Conservation (phyloP, 139 green algal species). For the Edaphochlamys debaryana region DNA sequence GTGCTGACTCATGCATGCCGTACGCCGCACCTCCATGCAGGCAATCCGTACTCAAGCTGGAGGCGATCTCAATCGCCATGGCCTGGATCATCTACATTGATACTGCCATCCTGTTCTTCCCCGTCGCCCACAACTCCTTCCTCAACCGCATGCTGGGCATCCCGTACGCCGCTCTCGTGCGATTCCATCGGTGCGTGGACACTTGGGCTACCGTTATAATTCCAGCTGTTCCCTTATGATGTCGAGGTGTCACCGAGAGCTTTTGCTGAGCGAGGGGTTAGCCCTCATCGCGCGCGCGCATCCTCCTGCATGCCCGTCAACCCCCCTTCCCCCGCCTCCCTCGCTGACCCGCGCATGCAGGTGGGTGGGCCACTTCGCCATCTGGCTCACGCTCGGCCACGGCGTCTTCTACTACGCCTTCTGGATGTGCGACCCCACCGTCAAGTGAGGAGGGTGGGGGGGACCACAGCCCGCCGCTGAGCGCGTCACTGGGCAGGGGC, state of each 20-base stretch:
- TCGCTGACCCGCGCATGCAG: background rate
- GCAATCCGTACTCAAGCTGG: too few species aligned
- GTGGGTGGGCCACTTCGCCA: background rate
- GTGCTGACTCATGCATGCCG: too few species aligned
- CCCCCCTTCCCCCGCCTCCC: too few species aligned
- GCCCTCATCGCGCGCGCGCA: too few species aligned
- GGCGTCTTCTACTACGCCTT: background rate
- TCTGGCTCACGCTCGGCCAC: background rate
- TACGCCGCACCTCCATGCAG: too few species aligned
- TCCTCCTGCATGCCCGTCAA: too few species aligned
- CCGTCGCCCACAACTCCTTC: conserved; percentile 41
- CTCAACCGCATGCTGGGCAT: conserved; percentile 46
- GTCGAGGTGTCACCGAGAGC: too few species aligned
- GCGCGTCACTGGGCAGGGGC: too few species aligned
- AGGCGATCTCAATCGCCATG: too few species aligned
- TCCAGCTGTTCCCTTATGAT: background rate
- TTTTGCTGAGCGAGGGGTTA: too few species aligned
- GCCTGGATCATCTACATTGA: conserved; percentile 25
- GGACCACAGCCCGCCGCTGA: too few species aligned
- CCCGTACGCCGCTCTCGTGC: conserved; percentile 38
- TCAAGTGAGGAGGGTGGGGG: background rate
- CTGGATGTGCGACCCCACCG: background rate
- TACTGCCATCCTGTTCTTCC: conserved; percentile 50
- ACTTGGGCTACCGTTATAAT: too few species aligned
- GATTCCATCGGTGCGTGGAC: conserved; percentile 44